Conservation (phyloP, 208 protist species). For the Plasmodiophora brassicae region DNA sequence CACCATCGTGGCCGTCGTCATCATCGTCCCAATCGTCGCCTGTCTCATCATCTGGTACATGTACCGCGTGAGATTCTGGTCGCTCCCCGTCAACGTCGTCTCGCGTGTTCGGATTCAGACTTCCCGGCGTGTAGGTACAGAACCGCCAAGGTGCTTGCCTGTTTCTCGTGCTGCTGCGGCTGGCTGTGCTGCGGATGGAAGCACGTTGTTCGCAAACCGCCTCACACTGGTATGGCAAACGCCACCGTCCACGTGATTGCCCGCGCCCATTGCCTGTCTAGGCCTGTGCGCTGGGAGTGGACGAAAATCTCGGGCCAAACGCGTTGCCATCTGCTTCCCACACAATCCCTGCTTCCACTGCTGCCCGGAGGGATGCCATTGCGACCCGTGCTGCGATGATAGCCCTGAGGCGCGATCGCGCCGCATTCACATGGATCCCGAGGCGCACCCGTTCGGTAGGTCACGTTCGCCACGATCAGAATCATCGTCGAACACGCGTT, state of each 20-base stretch:
- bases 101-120: no score
- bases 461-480: no score
- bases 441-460: not conserved
- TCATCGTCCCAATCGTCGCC: not conserved
- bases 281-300: not conserved
- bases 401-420: not conserved
- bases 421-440: not conserved
- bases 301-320: not conserved
- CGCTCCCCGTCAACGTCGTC: no score
- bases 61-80: constrained; percentile 3
- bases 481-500: no score
- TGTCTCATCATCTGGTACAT: not conserved
- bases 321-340: not conserved
- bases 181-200: constrained; percentile 27
- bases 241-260: not conserved
- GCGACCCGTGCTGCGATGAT: constrained; percentile 25
- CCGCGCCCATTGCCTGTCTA: not conserved
- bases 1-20: not conserved
- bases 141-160: not conserved
- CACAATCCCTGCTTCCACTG: constrained; percentile 4
- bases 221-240: constrained; percentile 1
- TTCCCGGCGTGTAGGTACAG: no score
- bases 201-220: not conserved
- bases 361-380: constrained; percentile 1
- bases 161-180: not conserved